These are phyloP conservation scores for Botrytis fragariae DNA, from an alignment of 2,329 filamentous ascomycete species.

Conservation along the genomic window DNA sequence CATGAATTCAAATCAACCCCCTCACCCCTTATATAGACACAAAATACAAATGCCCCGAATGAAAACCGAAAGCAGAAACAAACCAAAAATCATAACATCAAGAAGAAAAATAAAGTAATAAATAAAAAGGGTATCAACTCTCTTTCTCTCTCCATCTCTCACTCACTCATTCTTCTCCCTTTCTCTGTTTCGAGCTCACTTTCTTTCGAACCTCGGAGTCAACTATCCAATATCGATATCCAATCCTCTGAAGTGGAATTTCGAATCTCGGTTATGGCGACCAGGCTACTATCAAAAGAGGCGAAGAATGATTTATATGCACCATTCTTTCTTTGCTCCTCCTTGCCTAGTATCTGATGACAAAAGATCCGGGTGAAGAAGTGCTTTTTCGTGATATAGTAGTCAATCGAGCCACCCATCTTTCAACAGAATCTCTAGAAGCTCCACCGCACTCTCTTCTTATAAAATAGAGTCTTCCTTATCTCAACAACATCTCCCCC, in stretches of 20 bases:
- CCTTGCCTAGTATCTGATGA: too few species aligned
- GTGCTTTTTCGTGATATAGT: neutral
- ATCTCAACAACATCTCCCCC: slow-evolving; percentile 10
- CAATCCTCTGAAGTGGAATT: neutral
- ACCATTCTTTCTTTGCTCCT: neutral
- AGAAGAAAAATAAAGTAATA: neutral
- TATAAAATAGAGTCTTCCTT: neutral
- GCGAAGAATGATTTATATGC: neutral
- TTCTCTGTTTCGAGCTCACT: neutral
- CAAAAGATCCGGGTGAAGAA: neutral
- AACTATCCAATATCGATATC: neutral
- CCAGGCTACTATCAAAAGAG: neutral
- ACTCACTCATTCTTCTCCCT: neutral
- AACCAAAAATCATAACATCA: neutral
- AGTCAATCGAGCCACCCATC: neutral
- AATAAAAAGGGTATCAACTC: slow-evolving; percentile 1
- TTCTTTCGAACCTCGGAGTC: neutral
- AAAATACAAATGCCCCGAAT: neutral
- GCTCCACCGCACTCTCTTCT: neutral
- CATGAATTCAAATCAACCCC: neutral
- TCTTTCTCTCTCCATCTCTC: neutral
- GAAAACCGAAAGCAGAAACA: neutral
- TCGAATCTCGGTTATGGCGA: neutral
- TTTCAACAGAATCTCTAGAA: neutral
- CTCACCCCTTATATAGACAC: neutral